A percentile compares a stretch with the other conserved stretches of the same genome.
Conservation (phyloP, 164 flowering plant species). For the Vitis riparia region DNA sequence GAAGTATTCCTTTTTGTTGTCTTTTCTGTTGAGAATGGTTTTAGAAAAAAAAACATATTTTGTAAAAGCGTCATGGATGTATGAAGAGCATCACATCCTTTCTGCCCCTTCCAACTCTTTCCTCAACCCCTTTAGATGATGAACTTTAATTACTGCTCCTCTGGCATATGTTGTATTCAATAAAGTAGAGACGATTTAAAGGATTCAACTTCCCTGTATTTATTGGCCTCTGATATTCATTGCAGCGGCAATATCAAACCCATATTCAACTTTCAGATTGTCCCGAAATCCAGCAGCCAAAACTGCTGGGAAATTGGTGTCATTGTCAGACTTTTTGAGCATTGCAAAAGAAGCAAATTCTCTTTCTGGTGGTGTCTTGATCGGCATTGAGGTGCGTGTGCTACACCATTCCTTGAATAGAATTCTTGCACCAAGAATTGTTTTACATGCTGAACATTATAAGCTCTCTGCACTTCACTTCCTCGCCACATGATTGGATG, state of each 20-base stretch:
- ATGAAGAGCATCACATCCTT: too few species aligned
- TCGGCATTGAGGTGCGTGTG: conserved; percentile 54
- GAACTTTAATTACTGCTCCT: too few species aligned
- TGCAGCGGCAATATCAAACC: conserved; percentile 52
- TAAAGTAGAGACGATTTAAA: too few species aligned
- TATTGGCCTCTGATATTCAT: background rate
- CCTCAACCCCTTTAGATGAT: too few species aligned
- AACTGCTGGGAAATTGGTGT: conserved; percentile 36
- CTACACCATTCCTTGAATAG: background rate
- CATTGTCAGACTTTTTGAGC: conserved; percentile 45
- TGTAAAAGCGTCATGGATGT: too few species aligned
- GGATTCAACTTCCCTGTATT: background rate
- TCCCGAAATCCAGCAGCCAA: conserved; percentile 42
- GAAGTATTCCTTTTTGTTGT: too few species aligned
- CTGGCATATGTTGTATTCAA: too few species aligned
- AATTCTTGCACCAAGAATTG: background rate
- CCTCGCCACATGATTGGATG: background rate
- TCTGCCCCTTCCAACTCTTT: too few species aligned
- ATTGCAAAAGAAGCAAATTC: conserved; percentile 44
- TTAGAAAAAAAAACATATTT: too few species aligned
- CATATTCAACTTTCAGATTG: conserved; percentile 22
- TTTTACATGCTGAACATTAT: background rate
- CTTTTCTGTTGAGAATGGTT: too few species aligned
- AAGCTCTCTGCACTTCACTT: background rate
- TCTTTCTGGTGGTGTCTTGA: conserved; percentile 52